phyloP scores from a whole-genome alignment of 345 rosid genomes.

The Rhodomyrtus tomentosa region DNA sequence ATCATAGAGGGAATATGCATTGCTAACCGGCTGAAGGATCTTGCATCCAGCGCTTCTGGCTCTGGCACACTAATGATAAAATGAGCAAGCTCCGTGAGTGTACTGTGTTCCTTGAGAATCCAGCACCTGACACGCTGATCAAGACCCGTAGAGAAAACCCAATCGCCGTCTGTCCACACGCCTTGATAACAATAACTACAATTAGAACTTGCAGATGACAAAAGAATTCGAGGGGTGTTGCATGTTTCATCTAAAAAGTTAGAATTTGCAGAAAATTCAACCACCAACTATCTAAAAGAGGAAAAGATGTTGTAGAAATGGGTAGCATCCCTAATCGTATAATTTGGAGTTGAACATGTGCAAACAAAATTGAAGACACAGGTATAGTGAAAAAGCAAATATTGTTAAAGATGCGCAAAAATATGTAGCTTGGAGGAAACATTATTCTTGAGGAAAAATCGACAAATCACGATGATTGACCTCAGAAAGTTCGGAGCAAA shows the following conservation, averaged over 20 bases:
- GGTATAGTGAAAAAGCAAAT: neutral
- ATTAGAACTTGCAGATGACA: neutral
- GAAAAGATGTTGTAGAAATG: neutral
- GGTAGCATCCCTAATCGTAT: neutral
- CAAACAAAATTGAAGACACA: neutral
- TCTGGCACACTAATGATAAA: slow-evolving; percentile 69
- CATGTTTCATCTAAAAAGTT: neutral
- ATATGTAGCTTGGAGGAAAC: neutral
- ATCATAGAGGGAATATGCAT: neutral
- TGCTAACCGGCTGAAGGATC: slow-evolving; percentile 52
- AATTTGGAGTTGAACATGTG: neutral
- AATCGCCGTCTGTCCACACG: slow-evolving; percentile 77
- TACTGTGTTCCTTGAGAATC: slow-evolving; percentile 34
- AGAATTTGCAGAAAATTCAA: neutral
- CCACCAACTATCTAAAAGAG: neutral
- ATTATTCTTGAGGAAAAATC: neutral
- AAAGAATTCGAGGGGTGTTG: neutral
- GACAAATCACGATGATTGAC: neutral
- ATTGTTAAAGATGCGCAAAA: neutral
- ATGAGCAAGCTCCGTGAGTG: slow-evolving; percentile 41
- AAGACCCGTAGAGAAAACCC: slow-evolving; percentile 95
- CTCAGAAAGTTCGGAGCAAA: neutral
- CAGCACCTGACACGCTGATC: slow-evolving; percentile 94
- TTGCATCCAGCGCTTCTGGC: slow-evolving; percentile 83
- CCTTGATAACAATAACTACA: slow-evolving; percentile 28